Evolutionary conservation across 148 eudicot species (phyloP).

Genomic region (Hydrangea macrophylla): DNA sequence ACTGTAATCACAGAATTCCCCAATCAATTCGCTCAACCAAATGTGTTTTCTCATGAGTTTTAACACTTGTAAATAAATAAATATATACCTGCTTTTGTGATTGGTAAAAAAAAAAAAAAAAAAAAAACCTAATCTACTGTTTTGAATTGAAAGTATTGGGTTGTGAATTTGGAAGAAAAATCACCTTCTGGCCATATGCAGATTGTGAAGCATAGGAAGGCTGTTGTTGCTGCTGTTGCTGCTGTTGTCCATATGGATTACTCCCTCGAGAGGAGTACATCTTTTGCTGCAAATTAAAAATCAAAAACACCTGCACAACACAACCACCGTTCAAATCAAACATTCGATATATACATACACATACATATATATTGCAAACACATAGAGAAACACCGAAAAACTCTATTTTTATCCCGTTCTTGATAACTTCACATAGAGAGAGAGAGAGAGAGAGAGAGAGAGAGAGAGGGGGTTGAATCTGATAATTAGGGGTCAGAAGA

Average conservation of each 20-base stretch:
- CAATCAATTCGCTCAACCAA: not conserved
- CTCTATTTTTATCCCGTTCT: too few relatives aligned
- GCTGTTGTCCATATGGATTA: slow-evolving; percentile 49
- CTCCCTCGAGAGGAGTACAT: slow-evolving; percentile 62
- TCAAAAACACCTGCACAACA: not conserved
- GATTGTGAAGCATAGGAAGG: slow-evolving; percentile 53
- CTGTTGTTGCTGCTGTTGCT: slow-evolving; percentile 36
- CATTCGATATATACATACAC: too few relatives aligned
- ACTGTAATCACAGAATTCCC: not conserved
- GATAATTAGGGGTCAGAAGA: too few relatives aligned
- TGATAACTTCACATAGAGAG: too few relatives aligned
- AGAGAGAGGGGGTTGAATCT: too few relatives aligned
- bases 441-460: too few relatives aligned
- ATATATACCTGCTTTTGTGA: not conserved
- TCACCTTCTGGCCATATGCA: slow-evolving; percentile 57
- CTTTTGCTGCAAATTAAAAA: not conserved
- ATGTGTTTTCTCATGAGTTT: not conserved
- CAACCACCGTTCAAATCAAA: not conserved
- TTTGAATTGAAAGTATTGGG: too few relatives aligned
- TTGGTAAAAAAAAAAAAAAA: not conserved
- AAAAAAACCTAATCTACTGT: not conserved
- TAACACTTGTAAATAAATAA: not conserved
- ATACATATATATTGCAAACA: too few relatives aligned
- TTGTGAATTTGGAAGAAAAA: not conserved
- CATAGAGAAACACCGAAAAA: too few relatives aligned